phyloP scores from a whole-genome alignment of 805 yeast species.

The Candida nitratophila region DNA sequence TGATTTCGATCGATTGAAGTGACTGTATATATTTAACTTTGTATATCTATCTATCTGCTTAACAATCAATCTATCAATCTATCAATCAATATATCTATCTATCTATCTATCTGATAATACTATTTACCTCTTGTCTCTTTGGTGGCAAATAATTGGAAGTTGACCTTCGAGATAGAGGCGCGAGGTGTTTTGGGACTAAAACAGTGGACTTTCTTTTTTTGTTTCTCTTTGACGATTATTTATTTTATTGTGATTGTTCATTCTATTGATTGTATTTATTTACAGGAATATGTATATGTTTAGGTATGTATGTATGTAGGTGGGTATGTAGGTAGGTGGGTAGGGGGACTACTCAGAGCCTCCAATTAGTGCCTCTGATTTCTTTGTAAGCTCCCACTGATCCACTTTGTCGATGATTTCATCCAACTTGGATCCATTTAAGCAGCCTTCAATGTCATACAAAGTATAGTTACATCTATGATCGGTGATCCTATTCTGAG shows the following conservation, averaged over 20 bases:
- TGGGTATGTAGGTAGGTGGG: too few relatives aligned
- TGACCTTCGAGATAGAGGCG: neutral
- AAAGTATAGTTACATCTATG: constrained; percentile 80
- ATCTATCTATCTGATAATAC: too few relatives aligned
- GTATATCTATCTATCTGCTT: too few relatives aligned
- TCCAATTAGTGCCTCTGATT: constrained; percentile 31
- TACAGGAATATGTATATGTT: neutral
- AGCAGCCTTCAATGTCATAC: constrained; percentile 65
- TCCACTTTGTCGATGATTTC: constrained; percentile 48
- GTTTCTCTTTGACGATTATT: too few relatives aligned
- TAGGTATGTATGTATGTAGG: neutral
- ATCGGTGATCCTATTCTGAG: constrained; percentile 90
- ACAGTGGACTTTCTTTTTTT: too few relatives aligned
- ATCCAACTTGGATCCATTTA: constrained; percentile 54
- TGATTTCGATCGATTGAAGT: neutral
- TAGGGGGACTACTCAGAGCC: constrained; percentile 10
- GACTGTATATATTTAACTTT: too few relatives aligned
- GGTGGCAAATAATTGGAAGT: neutral
- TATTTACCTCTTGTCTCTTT: neutral
- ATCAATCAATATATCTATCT: too few relatives aligned
- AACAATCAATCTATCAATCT: too few relatives aligned
- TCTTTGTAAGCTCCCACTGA: constrained; percentile 36
- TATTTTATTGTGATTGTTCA: too few relatives aligned
- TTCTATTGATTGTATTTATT: too few relatives aligned
- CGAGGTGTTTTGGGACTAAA: too few relatives aligned